These are phyloP conservation scores for Xerocomus subilludens DNA, from an alignment of 1,284 basidiomycete species.

Conservation along the genomic window DNA sequence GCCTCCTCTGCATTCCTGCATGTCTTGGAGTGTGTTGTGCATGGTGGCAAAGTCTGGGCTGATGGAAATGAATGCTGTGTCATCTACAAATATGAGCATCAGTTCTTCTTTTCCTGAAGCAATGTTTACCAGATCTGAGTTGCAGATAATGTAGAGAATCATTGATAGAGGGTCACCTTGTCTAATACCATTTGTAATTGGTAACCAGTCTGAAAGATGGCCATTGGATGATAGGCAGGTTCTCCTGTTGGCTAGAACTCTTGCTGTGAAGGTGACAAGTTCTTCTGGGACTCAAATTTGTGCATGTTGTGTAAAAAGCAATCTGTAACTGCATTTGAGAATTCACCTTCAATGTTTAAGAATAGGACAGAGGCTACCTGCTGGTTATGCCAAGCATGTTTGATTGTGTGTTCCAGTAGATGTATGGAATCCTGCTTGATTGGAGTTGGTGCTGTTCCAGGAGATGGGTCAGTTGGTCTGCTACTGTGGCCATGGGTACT, in stretches of 20 bases:
- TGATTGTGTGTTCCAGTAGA: not conserved
- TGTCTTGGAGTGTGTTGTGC: not conserved
- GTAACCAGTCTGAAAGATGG: slow-evolving; percentile 27
- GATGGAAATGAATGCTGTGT: slow-evolving; percentile 13
- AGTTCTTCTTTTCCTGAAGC: no score
- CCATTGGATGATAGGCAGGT: slow-evolving; percentile 34
- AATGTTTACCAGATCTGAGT: no score
- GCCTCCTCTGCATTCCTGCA: not conserved
- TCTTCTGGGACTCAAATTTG: slow-evolving; percentile 29
- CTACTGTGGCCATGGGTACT: not conserved
- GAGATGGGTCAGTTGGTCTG: not conserved
- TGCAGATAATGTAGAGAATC: slow-evolving; percentile 45
- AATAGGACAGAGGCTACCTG: not conserved
- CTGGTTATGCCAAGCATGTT: not conserved
- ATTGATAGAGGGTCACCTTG: slow-evolving; percentile 37
- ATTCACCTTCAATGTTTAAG: slow-evolving; percentile 26
- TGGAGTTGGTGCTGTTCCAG: not conserved
- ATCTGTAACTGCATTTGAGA: slow-evolving; percentile 47
- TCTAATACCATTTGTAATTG: slow-evolving; percentile 46
- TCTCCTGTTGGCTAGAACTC: not conserved
- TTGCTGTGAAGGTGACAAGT: not conserved
- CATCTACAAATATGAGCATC: no score
- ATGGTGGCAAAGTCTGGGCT: not conserved
- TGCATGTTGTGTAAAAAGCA: slow-evolving; percentile 48
- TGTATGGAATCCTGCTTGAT: not conserved